Conservation (phyloP, 2,329 filamentous ascomycete genomes). For the Ilyonectria robusta region DNA sequence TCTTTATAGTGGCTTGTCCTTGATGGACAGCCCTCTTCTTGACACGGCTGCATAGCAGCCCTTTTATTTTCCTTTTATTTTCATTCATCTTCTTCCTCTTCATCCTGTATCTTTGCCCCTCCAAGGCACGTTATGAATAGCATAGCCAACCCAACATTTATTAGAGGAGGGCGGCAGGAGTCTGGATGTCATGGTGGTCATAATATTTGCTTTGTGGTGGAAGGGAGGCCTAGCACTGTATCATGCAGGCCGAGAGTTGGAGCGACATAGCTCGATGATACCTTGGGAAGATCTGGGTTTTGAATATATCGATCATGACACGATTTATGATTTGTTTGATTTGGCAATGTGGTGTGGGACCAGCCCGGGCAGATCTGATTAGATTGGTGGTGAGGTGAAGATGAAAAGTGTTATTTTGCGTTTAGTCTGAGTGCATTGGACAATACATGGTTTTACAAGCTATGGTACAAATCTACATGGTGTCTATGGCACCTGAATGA, state of each 20-base stretch:
- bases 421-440: constrained; percentile 3
- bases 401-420: neutral
- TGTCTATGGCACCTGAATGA: neutral
- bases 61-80: constrained; percentile 8
- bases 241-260: constrained; percentile 26
- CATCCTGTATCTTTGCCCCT: constrained; percentile 17
- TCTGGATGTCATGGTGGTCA: constrained; percentile 20
- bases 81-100: constrained; percentile 8
- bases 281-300: constrained; percentile 27
- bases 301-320: constrained; percentile 40
- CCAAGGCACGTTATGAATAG: constrained; percentile 22
- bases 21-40: constrained; percentile 9
- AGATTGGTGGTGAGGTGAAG: neutral
- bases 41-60: constrained; percentile 21
- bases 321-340: constrained; percentile 32
- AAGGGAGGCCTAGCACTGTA: constrained; percentile 15
- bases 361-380: neutral
- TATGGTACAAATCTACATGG: constrained; percentile 17
- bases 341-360: neutral
- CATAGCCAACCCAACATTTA: constrained; percentile 24
- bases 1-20: constrained; percentile 9
- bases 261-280: constrained; percentile 23
- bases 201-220: constrained; percentile 16
- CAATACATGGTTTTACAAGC: constrained; percentile 13
- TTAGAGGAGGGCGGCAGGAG: constrained; percentile 28